Evolutionary conservation across 108 stramenopile genomes (phyloP), one percentile per base, ranked within the genome.

Genomic region (Chaetoceros tenuissimus): DNA sequence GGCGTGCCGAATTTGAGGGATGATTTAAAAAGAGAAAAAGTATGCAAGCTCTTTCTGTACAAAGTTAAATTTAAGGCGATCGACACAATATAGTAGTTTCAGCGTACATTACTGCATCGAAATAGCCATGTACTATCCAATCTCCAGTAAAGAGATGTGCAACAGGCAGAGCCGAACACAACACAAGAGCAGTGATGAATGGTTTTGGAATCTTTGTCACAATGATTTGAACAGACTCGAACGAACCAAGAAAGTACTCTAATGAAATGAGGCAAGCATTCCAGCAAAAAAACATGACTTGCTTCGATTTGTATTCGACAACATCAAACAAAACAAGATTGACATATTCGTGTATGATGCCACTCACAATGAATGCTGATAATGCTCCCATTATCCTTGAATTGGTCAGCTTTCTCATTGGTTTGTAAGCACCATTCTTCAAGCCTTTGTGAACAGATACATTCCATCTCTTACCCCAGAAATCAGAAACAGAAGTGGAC

Each of bases 391-490:
- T 3, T 3, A 45, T 22, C 47, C 60, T 53, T 16, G 68, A 26
- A 45, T 29, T 52, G 13, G 40, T 59, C 26, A 13, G 28, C 7
- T 62, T 63, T 31, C 70, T 31, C 1, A 79, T 17, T 22, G 81
- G 81, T 52, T 59, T 59, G 55, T 59, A 83, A 45, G 63, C 58
- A n/a, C 75, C 77, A 19, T 71, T n/a, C 51, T 70, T 69, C 24
- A 82, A 65, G 23, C 49, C 65, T 0, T 51, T 44, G 29, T 66
- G 59, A 16, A 83, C 71, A 5, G 76, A 56, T 61, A 49, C 31
- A 57, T 81, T 73, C 80, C 80, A 81, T 28, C 80, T 67, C 18
- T 55, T 57, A 0, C 80, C 74, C 80, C 80, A 81, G 48, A 81
- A 81, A 48, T 81, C 75, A 24, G 72, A 74, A 2, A 64, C 60